Conservation (phyloP, 2,329 filamentous ascomycete species). For the Rhynchosporium secalis region DNA sequence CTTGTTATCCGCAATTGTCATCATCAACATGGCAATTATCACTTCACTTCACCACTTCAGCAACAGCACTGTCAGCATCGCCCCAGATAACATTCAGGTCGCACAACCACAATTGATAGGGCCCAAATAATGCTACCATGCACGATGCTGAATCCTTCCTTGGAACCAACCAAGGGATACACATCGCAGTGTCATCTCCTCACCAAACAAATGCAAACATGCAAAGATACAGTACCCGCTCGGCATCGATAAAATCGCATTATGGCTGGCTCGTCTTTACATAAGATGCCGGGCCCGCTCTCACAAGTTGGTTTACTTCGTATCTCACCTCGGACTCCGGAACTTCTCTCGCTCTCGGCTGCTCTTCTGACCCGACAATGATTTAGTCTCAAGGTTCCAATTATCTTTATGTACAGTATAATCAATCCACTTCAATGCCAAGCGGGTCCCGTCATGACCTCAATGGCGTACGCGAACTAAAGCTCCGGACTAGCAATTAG, state of each 20-base stretch:
- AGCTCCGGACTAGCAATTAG: neutral
- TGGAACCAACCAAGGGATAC: neutral
- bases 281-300: neutral
- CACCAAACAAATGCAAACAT: too few relatives aligned
- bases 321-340: neutral
- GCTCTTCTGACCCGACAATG: neutral
- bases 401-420: too few relatives aligned
- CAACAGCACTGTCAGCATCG: neutral
- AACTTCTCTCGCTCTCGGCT: neutral
- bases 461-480: conserved; percentile 11
- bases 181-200: neutral
- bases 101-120: neutral
- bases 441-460: neutral
- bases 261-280: neutral
- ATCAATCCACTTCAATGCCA: neutral
- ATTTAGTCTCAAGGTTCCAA: neutral
- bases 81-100: neutral
- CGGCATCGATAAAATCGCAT: neutral
- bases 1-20: too few relatives aligned
- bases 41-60: neutral
- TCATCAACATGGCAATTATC: too few relatives aligned
- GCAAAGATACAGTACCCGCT: too few relatives aligned
- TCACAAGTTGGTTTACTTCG: too few relatives aligned
- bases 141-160: conserved; percentile 5
- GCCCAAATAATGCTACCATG: neutral